Evolutionary conservation across 106 monocot species (phyloP).

Genomic region (Dactylorhiza incarnata): DNA sequence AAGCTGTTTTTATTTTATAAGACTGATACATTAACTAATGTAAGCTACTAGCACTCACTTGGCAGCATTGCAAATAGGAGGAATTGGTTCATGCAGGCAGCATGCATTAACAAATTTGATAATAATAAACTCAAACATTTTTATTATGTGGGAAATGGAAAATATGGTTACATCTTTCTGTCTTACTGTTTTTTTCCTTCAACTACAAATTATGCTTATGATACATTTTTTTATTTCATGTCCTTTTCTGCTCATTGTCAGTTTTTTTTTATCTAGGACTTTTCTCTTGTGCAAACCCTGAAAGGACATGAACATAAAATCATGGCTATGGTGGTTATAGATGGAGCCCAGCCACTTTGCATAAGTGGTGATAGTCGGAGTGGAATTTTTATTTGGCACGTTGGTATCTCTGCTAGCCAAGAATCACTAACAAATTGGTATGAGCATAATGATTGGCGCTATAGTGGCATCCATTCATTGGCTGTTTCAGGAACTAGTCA

Average conservation of each 20-base stretch:
- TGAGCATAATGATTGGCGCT: conserved; percentile 91
- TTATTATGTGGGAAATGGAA: neutral
- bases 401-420: conserved; percentile 28
- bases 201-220: neutral
- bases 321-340: conserved; percentile 53
- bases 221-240: neutral
- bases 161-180: neutral
- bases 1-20: neutral
- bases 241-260: neutral
- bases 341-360: conserved; percentile 40
- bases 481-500: conserved; percentile 58
- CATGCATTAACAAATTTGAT: neutral
- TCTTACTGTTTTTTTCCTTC: neutral
- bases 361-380: conserved; percentile 78
- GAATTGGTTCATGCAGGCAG: neutral
- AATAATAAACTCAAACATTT: neutral
- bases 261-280: conserved; percentile 38
- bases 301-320: conserved; percentile 75
- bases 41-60: neutral
- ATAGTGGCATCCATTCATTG: conserved; percentile 68
- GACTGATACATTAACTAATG: neutral
- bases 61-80: neutral
- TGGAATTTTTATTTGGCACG: conserved; percentile 66
- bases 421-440: conserved; percentile 66
- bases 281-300: conserved; percentile 61